Conservation (phyloP, 495 filamentous ascomycete species). For the Aspergillus steynii region DNA sequence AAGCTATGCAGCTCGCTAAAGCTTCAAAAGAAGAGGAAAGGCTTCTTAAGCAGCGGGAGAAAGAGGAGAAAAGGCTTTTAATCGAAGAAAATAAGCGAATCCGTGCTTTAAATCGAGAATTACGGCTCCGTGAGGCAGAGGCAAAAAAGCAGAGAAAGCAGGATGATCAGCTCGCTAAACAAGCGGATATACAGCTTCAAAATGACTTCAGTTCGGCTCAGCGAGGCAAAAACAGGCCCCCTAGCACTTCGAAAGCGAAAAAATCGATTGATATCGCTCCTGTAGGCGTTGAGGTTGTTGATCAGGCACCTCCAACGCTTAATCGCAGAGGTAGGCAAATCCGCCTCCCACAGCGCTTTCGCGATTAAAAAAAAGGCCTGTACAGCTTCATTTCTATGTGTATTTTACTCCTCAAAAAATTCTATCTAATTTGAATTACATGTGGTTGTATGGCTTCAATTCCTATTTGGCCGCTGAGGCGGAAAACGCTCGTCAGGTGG, state of each 20-base stretch:
- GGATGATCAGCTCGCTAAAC: background rate
- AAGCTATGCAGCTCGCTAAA: no score
- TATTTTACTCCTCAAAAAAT: background rate
- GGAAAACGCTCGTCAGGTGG: no score
- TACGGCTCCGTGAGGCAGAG: slow-evolving; percentile 1
- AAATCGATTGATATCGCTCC: background rate
- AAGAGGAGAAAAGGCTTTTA: background rate
- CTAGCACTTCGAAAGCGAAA: background rate
- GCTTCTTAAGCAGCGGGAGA: background rate
- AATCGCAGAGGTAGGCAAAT: background rate
- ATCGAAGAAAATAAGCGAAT: background rate
- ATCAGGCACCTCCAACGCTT: background rate
- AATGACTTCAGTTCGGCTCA: background rate
- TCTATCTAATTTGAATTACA: background rate
- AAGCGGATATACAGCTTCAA: slow-evolving; percentile 7
- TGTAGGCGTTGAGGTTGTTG: background rate
- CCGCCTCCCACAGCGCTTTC: no score
- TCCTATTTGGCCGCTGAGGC: no score
- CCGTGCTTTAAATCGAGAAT: background rate
- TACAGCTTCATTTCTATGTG: background rate
- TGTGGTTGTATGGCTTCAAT: background rate
- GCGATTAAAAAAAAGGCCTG: background rate
- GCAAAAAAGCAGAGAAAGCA: slow-evolving; percentile 3
- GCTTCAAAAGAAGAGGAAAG: background rate
- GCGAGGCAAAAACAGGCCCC: background rate